Evolutionary conservation across 371 early-diverging fungal species (phyloP), one percentile per base, ranked within the genome.

Genomic region (Syncephalastrum monosporum): DNA sequence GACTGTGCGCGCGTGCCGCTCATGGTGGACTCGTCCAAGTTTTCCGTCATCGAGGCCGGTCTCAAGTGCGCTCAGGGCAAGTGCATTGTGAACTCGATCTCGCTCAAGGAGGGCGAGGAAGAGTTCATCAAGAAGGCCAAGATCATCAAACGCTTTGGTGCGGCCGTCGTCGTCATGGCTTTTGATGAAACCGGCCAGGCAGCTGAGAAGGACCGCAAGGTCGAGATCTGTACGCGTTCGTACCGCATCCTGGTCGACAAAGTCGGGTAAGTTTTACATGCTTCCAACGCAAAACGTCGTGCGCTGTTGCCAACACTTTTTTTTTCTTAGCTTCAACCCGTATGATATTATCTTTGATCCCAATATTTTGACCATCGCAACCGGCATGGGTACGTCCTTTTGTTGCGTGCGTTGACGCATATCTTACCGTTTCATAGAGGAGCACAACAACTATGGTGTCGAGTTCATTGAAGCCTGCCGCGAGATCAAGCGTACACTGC

Each of bases 81-180:
- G 71, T 94, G 95, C 69, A 93, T 96, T 56, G 96, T 96, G 68
- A 96, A 96, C 81, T 93, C 93, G 50, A 95, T 96, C 60, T 91
- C 91, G 23, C 79, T 96, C 59, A 96, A 96, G 75, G 96, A 93
- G 70, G 96, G 96, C 49, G 94, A 93, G 63, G 91, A 74, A 44
- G 96, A 95, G 50, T 96, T 95, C 61, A 75, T 94, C 53, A 83
- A 84, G 60, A 93, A 94, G 73, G 96, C 95, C 1, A 84, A 82
- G 54, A 84, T 92, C 38, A 84, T 95, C 61, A 86, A 85, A 56
- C 83, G 94, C 13, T 95, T 88, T 56, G 96, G 96, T 68, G 95
- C 96, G 27, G 96, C 95, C n/a, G 94, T 94, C 29, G 92, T 96
- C 27, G 95, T 94, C 47, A 95, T 96, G 95, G 96, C 96, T 55